phyloP scores from a whole-genome alignment of 257 asterid genomes.

The Vinca minor region DNA sequence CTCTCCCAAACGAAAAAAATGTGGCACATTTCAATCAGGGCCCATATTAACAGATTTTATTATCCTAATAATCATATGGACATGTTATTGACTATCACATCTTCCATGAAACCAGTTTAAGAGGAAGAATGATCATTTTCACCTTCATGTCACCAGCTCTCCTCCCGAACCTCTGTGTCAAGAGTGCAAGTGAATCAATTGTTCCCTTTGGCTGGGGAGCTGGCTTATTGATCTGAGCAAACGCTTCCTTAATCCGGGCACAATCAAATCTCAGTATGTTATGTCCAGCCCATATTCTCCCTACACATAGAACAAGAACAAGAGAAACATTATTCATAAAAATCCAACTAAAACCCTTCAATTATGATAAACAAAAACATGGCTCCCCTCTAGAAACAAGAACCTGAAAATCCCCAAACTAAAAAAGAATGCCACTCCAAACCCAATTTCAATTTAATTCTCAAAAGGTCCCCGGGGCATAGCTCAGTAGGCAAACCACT shows the following conservation, averaged over 20 bases:
- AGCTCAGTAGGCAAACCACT: too few relatives aligned
- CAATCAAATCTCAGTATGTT: conserved; percentile 26
- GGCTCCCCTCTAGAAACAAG: neutral
- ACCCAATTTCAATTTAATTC: too few relatives aligned
- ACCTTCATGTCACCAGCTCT: conserved; percentile 35
- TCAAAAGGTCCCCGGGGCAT: too few relatives aligned
- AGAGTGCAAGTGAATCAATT: conserved; percentile 24
- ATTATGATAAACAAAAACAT: neutral
- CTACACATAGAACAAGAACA: conserved; percentile 7
- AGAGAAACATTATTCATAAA: neutral
- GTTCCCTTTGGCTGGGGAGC: conserved; percentile 26
- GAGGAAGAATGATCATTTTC: neutral
- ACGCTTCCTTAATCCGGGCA: conserved; percentile 24
- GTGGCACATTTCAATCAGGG: neutral
- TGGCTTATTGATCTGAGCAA: conserved; percentile 25
- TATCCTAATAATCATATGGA: neutral
- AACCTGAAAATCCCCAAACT: neutral
- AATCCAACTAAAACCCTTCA: neutral
- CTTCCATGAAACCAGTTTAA: neutral
- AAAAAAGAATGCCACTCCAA: too few relatives aligned
- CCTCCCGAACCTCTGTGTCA: conserved; percentile 26
- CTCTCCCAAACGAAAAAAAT: neutral
- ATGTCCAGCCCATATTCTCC: conserved; percentile 31
- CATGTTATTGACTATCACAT: neutral
- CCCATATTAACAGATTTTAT: neutral